These are phyloP conservation scores for Pythium aristosporum DNA, from an alignment of 352 stramenopile species.

Conservation along the genomic window DNA sequence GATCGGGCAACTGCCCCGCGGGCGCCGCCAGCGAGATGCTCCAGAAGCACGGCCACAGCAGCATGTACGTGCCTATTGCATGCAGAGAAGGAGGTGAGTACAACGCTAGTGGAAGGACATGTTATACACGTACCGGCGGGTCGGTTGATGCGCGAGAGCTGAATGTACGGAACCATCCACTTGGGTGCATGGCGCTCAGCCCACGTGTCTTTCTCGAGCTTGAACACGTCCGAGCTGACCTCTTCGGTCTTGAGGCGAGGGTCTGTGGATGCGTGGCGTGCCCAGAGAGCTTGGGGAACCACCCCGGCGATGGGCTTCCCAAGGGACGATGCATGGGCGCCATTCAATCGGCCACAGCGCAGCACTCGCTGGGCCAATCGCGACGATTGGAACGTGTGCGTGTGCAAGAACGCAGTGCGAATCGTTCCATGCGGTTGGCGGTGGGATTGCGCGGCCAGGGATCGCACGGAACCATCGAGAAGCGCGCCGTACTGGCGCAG, in stretches of 20 bases:
- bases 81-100: not conserved
- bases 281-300: slow-evolving; percentile 8
- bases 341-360: slow-evolving; percentile 4
- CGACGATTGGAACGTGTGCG: slow-evolving; percentile 16
- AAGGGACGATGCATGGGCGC: not conserved
- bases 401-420: not conserved
- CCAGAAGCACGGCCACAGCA: slow-evolving; percentile 98
- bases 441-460: not conserved
- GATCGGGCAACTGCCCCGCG: slow-evolving; percentile 72
- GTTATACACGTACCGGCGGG: slow-evolving; percentile 46
- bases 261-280: slow-evolving; percentile 11
- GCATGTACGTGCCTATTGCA: slow-evolving; percentile 88
- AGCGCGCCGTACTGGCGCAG: slow-evolving; percentile 25
- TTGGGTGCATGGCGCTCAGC: slow-evolving; percentile 67
- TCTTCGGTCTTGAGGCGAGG: not conserved
- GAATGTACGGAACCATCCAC: slow-evolving; percentile 86
- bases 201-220: slow-evolving; percentile 86
- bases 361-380: slow-evolving; percentile 16
- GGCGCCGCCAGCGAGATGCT: slow-evolving; percentile 94
- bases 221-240: slow-evolving; percentile 38
- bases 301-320: not conserved
- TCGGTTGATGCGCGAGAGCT: slow-evolving; percentile 83
- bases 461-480: slow-evolving; percentile 5
- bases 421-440: not conserved
- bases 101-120: not conserved